Percentiles rank a stretch among this genome's conserved stretches.
These are phyloP conservation scores for Tulasnella sp. DNA, from an alignment of 768 basidiomycete species.

Conservation along the genomic window DNA sequence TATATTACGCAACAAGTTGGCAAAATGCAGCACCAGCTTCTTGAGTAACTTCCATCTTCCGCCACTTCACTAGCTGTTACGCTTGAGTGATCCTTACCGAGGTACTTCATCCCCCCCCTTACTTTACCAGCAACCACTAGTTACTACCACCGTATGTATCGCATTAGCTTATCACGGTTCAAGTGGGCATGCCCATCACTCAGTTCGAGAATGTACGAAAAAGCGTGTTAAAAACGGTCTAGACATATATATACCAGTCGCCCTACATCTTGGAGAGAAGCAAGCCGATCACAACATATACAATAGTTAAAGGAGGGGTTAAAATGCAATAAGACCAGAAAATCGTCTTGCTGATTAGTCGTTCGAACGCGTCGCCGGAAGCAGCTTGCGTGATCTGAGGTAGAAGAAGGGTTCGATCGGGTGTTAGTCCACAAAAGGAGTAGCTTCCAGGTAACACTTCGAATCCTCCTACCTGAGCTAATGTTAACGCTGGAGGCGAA, in stretches of 20 bases:
- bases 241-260: background rate
- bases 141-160: too few species aligned
- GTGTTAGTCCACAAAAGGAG: background rate
- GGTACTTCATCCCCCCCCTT: too few species aligned
- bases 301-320: conserved; percentile 79
- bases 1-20: too few species aligned
- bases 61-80: too few species aligned
- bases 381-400: conserved; percentile 81
- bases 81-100: too few species aligned
- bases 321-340: conserved; percentile 89
- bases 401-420: background rate
- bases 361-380: conserved; percentile 83
- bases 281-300: conserved; percentile 71
- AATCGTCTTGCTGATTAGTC: conserved; percentile 84
- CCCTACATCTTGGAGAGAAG: conserved; percentile 36
- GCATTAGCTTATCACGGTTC: background rate
- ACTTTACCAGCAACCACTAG: too few species aligned
- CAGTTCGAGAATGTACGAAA: background rate
- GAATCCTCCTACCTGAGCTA: conserved; percentile 49
- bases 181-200: background rate
- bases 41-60: too few species aligned
- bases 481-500: conserved; percentile 77
- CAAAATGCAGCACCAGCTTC: too few species aligned
- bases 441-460: conserved; percentile 34
- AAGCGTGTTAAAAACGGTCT: background rate